Base-by-base conservation (phyloP, 208 protist genomes). In the Acanthamoeba sp. region DNA sequence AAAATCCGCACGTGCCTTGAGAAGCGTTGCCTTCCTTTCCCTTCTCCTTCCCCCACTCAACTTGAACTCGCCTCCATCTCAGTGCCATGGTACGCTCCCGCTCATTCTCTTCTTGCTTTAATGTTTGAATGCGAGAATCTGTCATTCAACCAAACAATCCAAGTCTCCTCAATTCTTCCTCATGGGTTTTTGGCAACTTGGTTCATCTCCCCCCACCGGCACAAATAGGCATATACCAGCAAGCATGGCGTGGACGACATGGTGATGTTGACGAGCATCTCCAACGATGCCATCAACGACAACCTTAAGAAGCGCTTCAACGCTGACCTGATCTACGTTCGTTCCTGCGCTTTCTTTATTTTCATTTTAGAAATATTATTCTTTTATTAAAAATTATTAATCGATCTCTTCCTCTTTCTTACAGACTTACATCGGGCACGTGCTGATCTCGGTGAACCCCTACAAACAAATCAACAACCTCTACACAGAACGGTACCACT, bases 401-500 rank as follows among this genome's bases (percentile, higher is more conserved):
- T 57, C 22, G 1, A 57, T 22, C 22, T 57, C 2, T 22, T 24
- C 7, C 22, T 57, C 9, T 2, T 57, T 20, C 40, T 12, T 45
- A 22, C 95, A 99, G 96, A 98, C 98, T 18, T 98, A 97, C 93
- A 98, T 99, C 90, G 98, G 98, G 27, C 95, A 97, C 48, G 98
- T 99, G 40, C 95, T 99, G 16, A 97, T 99, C 64, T 96, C 96
- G 66, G 97, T 98, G 34, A 99, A 99, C 91, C 98, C 98, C 55
- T 99, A 95, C 94, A 94, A 84, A 80, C 32, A 34, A 32, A 55
- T 64, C n/a, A 52, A 88, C 27, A 64, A 66, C 29, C 42, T 88
- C 80, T 66, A 88, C 29, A 88, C 42, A 32, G 42, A 88, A 5
- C 38, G 52, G 80, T 55, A 42, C 29, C 36, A 55, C 45, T 32